Conservation (phyloP, 768 basidiomycete genomes). For the Exsudoporus frostii region DNA sequence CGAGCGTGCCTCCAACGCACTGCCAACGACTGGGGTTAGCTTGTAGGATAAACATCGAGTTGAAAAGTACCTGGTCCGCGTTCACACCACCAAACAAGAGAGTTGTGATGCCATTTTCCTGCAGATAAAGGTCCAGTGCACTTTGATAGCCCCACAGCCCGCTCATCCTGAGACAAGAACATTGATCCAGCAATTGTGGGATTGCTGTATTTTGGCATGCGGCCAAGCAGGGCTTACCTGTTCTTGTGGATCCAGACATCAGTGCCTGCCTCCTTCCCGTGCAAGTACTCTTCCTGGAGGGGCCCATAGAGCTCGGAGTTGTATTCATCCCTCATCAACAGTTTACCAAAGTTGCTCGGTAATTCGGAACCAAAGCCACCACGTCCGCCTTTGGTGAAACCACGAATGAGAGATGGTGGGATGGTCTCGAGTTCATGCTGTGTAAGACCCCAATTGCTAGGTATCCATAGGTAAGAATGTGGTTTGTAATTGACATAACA, state of each 20-base stretch:
- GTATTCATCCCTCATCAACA: slow-evolving; percentile 54
- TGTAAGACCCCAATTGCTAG: slow-evolving; percentile 71
- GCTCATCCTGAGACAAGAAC: slow-evolving; percentile 46
- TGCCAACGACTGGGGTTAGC: slow-evolving; percentile 17
- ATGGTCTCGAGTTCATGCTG: slow-evolving; percentile 59
- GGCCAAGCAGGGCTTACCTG: slow-evolving; percentile 34
- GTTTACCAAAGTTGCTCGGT: slow-evolving; percentile 50
- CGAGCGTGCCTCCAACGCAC: slow-evolving; percentile 64
- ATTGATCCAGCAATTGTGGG: too few species aligned
- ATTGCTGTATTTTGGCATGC: too few species aligned
- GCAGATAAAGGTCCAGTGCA: slow-evolving; percentile 58
- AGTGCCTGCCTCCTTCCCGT: slow-evolving; percentile 51
- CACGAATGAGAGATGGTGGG: slow-evolving; percentile 54
- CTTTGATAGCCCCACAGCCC: slow-evolving; percentile 64
- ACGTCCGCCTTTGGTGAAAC: slow-evolving; percentile 46
- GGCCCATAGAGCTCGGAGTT: slow-evolving; percentile 66
- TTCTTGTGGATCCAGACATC: slow-evolving; percentile 77
- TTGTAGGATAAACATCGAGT: neutral
- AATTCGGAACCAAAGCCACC: slow-evolving; percentile 56
- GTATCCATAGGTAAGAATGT: neutral
- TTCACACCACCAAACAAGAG: slow-evolving; percentile 66
- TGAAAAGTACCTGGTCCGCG: slow-evolving; percentile 51
- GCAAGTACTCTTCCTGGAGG: slow-evolving; percentile 51
- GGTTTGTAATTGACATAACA: neutral
- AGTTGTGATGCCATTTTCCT: slow-evolving; percentile 60